Evolutionary conservation across 495 filamentous ascomycete species (phyloP).

Genomic region (Acidomyces sp.): DNA sequence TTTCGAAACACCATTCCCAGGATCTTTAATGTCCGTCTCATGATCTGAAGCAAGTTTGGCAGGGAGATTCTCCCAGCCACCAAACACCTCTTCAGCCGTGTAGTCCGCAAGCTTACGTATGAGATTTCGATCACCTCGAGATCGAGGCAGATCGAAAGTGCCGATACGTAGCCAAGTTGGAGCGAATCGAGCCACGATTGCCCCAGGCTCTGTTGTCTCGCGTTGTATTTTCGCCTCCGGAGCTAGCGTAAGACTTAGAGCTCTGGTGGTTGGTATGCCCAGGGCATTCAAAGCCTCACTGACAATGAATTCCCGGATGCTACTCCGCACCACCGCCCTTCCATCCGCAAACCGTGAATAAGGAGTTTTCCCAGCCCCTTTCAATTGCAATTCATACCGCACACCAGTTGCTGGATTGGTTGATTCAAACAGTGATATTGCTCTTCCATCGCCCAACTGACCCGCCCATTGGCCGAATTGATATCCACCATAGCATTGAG

Average conservation of each 20-base stretch:
- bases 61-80: conserved; percentile 70
- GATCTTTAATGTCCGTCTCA: conserved; percentile 29
- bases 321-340: conserved; percentile 79
- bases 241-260: conserved; percentile 64
- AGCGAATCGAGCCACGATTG: conserved; percentile 85
- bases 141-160: conserved; percentile 78
- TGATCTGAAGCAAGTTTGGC: conserved; percentile 38
- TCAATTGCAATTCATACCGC: conserved; percentile 84
- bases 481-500: conserved; percentile 90
- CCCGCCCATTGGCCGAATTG: conserved; percentile 74
- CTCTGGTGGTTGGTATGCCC: conserved; percentile 72
- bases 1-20: conserved; percentile 38
- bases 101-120: conserved; percentile 66
- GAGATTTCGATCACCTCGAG: conserved; percentile 62
- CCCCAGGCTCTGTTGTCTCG: conserved; percentile 82
- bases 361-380: conserved; percentile 83
- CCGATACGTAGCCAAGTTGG: conserved; percentile 83
- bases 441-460: conserved; percentile 87
- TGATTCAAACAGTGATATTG: conserved; percentile 83
- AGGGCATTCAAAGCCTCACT: conserved; percentile 72
- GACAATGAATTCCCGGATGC: conserved; percentile 86
- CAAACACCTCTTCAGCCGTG: conserved; percentile 71
- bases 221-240: conserved; percentile 59
- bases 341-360: conserved; percentile 98
- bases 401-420: conserved; percentile 59